Evolutionary conservation across 176 grass and related monocot genomes (phyloP), one percentile per base, ranked within the genome.

Genomic region (Oropetium thomaeum): DNA sequence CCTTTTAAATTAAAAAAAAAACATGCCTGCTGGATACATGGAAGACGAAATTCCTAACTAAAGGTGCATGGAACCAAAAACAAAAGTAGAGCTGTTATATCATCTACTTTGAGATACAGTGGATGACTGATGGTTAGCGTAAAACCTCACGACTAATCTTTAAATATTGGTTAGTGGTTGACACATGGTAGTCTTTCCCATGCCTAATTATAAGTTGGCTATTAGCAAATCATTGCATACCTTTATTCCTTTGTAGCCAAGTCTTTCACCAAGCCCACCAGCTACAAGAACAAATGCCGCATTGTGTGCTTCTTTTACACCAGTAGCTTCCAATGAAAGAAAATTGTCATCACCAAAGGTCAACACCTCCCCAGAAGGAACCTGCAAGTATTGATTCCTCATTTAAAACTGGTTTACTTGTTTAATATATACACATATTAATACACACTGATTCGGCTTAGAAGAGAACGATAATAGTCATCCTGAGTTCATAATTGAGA

Each of bases 171-270:
- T 20, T 15, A 61, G 29, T 37, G 10, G 26, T 59, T 17, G 5
- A 65, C 31, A 34, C 27, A 67, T 19, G 38, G 35, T 45, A 4
- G 1, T 2, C 15, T 49, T 58, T 71, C 25, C 28, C 37, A 38
- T 65, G 17, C 44, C 70, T 69, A 23, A 45, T 15, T 25, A 32
- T 7, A 57, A 82, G 25, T 70, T 7, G 25, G 19, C 23, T 58
- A 77, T 65, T 20, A 58, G 12, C 5, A 80, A 44, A 53, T 81
- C 28, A 29, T 17, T 22, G 2, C n/a, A 74, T 81, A 98, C 95
- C 91, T 98, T 98, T 73, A 98, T 98, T 82, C 95, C 95, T 69
- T 98, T 94, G 71, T 98, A 98, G 30, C 95, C 95, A 65, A 97
- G 95, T 48, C 90, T 85, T 84, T 99, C 96, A 39, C 96, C 96